phyloP scores from a whole-genome alignment of 2,329 filamentous ascomycete genomes.

The Fusarium torreyae region DNA sequence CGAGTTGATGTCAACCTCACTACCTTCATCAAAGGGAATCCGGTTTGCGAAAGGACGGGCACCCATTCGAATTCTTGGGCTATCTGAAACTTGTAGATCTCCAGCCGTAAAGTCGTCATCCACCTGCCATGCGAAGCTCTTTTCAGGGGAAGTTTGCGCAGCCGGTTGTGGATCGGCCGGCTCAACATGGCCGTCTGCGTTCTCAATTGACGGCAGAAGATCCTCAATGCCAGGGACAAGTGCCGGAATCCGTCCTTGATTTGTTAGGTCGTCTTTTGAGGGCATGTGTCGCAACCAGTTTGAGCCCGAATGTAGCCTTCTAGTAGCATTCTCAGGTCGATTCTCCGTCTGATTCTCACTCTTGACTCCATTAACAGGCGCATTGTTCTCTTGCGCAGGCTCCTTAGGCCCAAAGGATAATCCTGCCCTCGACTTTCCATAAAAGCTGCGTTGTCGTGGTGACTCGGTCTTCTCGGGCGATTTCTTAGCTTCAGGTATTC shows the following conservation, averaged over 20 bases:
- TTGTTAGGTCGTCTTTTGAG: conserved; percentile 47
- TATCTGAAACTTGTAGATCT: conserved; percentile 69
- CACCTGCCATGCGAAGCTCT: conserved; percentile 69
- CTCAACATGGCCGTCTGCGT: conserved; percentile 16
- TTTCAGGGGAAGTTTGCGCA: conserved; percentile 60
- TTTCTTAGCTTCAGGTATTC: conserved; percentile 34
- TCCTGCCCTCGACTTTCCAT: conserved; percentile 47
- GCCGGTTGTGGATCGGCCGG: conserved; percentile 9
- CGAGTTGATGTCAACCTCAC: conserved; percentile 51
- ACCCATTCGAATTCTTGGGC: conserved; percentile 64
- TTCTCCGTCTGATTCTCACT: conserved; percentile 19
- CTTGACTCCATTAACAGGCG: conserved; percentile 24
- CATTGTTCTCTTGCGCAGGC: conserved; percentile 21
- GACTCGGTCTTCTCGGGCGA: conserved; percentile 42
- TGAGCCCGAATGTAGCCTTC: conserved; percentile 20
- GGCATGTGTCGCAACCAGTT: conserved; percentile 40
- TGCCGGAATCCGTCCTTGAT: conserved; percentile 55
- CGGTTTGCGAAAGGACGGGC: conserved; percentile 56
- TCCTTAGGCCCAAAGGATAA: conserved; percentile 43
- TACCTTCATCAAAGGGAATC: conserved; percentile 52
- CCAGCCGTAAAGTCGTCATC: conserved; percentile 72
- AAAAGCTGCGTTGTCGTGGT: conserved; percentile 41
- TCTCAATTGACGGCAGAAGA: conserved; percentile 55
- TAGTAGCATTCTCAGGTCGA: conserved; percentile 21
- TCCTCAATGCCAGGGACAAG: conserved; percentile 59